Evolutionary conservation across 371 early-diverging fungal species (phyloP), one percentile per base, ranked within the genome.

Genomic region (Thermomucor indicae-seudaticae): DNA sequence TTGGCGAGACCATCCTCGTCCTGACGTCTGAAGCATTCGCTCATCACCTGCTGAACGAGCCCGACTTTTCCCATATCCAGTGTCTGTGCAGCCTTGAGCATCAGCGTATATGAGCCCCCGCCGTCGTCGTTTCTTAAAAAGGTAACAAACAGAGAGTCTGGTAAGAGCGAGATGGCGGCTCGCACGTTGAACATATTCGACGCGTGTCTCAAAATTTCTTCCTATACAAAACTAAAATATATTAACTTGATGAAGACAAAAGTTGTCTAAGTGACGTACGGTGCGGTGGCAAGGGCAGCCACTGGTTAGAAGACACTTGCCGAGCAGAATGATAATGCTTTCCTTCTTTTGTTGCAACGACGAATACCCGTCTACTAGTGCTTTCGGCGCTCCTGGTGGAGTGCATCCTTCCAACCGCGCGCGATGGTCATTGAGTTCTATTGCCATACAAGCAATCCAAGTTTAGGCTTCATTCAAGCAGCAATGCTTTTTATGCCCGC

Each of bases 241-340:
- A 6, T 35, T 23, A 23, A 24, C 34, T 22, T 16, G 29, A 35
- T 38, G 8, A 14, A 39, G 27, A 19, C 32, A 39, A 34, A 34
- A 43, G 29, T 19, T 5, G 12, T 27, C 25, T 6, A 17, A 24
- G 17, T 16, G 8, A 44, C 46, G 53, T 64, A 72, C 72, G 39
- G 65, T 67, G 52, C 70, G 64, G 40, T 74, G 66, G 30, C 64
- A 58, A 6, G 75, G 75, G 35, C 75, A 74, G 8, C 75, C 75
- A 40, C 64, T 60, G 41, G 65, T 63, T 6, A 74, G 30, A 7
- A 74, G 53, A 16, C 65, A 44, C 47, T 65, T 58, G 4, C 70
- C 68, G 12, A 74, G 34, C n/a, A 49, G 41, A 24, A 49, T 27
- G 11, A 49, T 40, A 4, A 49, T 27, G 16, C 27, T 49, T 29